These are phyloP conservation scores for Wallacemonas collosoma DNA, from an alignment of 208 protist genomes.

Conservation along the genomic window DNA sequence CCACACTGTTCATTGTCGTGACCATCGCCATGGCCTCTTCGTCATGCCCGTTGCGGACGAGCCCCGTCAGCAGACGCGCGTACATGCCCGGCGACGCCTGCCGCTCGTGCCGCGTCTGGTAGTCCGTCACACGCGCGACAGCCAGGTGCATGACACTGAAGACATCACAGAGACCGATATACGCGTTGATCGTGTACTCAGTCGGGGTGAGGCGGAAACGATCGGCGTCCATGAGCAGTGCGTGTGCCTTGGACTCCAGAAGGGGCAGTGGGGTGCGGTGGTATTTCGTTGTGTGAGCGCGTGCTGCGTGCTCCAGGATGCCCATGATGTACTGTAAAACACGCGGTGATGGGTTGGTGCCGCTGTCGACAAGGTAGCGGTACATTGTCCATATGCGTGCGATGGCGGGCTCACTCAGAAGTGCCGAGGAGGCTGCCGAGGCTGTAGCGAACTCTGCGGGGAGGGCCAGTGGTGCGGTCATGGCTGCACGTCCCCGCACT, in stretches of 20 bases:
- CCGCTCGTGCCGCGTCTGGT: constrained; percentile 64
- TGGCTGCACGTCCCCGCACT: constrained; percentile 18
- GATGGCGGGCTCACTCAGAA: constrained; percentile 38
- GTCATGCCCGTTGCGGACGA: constrained; percentile 61
- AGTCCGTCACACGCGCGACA: constrained; percentile 73
- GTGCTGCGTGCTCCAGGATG: constrained; percentile 48
- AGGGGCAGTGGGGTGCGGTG: constrained; percentile 10
- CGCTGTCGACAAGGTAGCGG: constrained; percentile 84
- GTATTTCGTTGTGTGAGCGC: constrained; percentile 21
- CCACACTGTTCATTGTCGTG: constrained; percentile 61
- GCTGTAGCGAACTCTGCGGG: constrained; percentile 47
- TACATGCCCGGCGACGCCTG: constrained; percentile 61
- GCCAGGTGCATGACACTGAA: constrained; percentile 77
- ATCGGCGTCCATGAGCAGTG: constrained; percentile 80
- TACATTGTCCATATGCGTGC: constrained; percentile 74
- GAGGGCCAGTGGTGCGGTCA: constrained; percentile 21
- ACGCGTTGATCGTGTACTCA: constrained; percentile 75
- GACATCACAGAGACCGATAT: constrained; percentile 69
- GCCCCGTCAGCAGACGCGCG: constrained; percentile 61
- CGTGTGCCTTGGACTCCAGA: constrained; percentile 76
- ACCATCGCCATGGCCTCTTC: constrained; percentile 61
- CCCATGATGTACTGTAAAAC: constrained; percentile 79
- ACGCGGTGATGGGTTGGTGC: constrained; percentile 70
- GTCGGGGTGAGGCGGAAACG: constrained; percentile 67
- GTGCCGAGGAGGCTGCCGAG: constrained; percentile 36